phyloP scores from a whole-genome alignment of 441 rosid genomes.

The Heliophila coronopifolia region DNA sequence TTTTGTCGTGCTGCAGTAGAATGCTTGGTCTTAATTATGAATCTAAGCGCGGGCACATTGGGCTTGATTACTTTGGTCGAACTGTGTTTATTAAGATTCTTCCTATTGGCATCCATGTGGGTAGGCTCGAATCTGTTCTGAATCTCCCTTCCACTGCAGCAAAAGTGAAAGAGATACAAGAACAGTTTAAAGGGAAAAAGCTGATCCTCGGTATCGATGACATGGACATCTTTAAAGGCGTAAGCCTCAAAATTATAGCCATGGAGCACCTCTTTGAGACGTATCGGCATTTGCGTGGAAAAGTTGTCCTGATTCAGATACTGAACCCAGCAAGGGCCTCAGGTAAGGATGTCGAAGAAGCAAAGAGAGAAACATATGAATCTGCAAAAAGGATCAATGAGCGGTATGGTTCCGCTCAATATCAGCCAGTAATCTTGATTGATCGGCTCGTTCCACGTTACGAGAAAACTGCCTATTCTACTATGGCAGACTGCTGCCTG shows the following conservation, averaged over 20 bases:
- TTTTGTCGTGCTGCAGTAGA: conserved; percentile 23
- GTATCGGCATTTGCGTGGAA: conserved; percentile 42
- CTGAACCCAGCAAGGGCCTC: conserved; percentile 75
- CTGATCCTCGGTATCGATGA: conserved; percentile 18
- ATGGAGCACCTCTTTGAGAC: conserved; percentile 55
- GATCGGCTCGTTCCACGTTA: conserved; percentile 54
- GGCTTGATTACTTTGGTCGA: conserved; percentile 22
- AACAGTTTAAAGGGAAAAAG: conserved; percentile 6
- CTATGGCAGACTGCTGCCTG: conserved; percentile 68
- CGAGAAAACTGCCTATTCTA: conserved; percentile 67
- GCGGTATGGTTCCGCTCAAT: conserved; percentile 46
- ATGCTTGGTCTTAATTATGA: conserved; percentile 25
- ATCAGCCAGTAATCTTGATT: conserved; percentile 69
- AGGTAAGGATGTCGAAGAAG: conserved; percentile 71
- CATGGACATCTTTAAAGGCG: conserved; percentile 49
- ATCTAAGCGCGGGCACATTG: conserved; percentile 15
- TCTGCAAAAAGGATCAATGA: conserved; percentile 55
- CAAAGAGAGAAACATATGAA: conserved; percentile 46
- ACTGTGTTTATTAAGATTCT: conserved; percentile 18
- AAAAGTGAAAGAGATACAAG: conserved; percentile 5
- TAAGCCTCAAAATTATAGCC: conserved; percentile 63
- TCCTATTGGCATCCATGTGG: conserved; percentile 21
- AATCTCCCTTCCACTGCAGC: conserved; percentile 36
- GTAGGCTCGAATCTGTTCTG: conserved; percentile 16
- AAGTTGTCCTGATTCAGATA: conserved; percentile 70